Base-by-base conservation (phyloP, 176 grass and related monocot genomes). In the Carex scoparia region DNA sequence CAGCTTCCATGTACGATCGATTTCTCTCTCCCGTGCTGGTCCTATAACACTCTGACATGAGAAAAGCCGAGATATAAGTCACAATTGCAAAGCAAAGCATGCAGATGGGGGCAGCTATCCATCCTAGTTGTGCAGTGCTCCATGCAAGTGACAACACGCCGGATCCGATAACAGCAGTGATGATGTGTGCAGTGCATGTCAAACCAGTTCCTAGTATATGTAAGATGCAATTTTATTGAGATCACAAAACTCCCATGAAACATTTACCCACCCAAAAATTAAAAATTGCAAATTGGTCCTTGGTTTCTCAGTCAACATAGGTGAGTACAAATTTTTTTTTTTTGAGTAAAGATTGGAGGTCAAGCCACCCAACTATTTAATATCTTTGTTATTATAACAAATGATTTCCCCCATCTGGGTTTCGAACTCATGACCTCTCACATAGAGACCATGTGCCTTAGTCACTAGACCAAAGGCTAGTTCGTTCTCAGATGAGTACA, bases 121-220 rank as follows among this genome's bases (percentile, higher is more conserved):
- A 90, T 18, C 88, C 88, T 37, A 90, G 57, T 37, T 90, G 88
- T 19, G 88, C 81, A 44, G 81, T 87, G 85, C 85, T 84, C 85
- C 85, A 90, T 4, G 85, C 85, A 16, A 90, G 85, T 23, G 88
- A 90, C 33, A 90, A 55, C 61, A 90, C 85, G n/a, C 88, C 88
- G n/a, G 88, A 87, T 77, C 88, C 88, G 16, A 90, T 90, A 16
- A 90, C 85, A 0, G 88, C 85, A 4, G 88, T 90, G 80, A 90
- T 90, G 72, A 90, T 81, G 65, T 90, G 88, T 4, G 88, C 88
- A 9, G 84, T 82, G 54, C 88, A 87, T 58, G 85, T 90, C 56
- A 85, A 81, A 56, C 69, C 14, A n/a, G 85, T 90, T 59, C 89
- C 89, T 89, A 80, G 38, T 80, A 61, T 65, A 49, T 77, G n/a